Evolutionary conservation across 2,329 filamentous ascomycete genomes (phyloP).

Genomic region (Ophiobolus disseminans): DNA sequence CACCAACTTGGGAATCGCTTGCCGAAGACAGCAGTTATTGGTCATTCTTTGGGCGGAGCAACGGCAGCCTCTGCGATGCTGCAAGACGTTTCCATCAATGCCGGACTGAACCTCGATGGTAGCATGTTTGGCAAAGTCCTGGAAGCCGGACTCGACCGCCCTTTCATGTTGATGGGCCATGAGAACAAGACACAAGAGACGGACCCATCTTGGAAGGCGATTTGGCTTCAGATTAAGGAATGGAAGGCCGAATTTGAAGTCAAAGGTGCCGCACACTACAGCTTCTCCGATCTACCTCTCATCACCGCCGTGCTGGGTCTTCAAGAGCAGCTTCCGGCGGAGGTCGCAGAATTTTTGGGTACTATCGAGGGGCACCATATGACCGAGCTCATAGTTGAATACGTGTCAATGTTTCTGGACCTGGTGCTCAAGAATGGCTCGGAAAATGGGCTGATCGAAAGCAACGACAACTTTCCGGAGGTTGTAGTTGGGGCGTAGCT

Average conservation of each 20-base stretch:
- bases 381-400: constrained; percentile 26
- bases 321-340: constrained; percentile 20
- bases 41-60: constrained; percentile 49
- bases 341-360: constrained; percentile 29
- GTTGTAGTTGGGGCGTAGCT: too few species aligned
- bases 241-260: constrained; percentile 41
- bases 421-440: constrained; percentile 23
- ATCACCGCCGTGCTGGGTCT: constrained; percentile 22
- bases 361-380: constrained; percentile 28
- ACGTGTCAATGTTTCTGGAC: constrained; percentile 29
- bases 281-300: constrained; percentile 36
- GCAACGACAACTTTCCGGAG: constrained; percentile 20
- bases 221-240: constrained; percentile 28
- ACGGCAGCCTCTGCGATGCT: constrained; percentile 30
- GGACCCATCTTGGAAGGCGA: constrained; percentile 34
- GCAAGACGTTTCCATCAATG: constrained; percentile 23
- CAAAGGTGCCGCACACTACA: constrained; percentile 32
- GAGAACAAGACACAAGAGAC: constrained; percentile 39
- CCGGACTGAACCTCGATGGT: constrained; percentile 48
- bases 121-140: constrained; percentile 34
- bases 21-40: constrained; percentile 30
- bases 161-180: constrained; percentile 36
- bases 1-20: not conserved
- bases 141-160: constrained; percentile 16
- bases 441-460: not conserved